These are phyloP conservation scores for Oemleria cerasiformis DNA, from an alignment of 306 rosid species.

Conservation along the genomic window DNA sequence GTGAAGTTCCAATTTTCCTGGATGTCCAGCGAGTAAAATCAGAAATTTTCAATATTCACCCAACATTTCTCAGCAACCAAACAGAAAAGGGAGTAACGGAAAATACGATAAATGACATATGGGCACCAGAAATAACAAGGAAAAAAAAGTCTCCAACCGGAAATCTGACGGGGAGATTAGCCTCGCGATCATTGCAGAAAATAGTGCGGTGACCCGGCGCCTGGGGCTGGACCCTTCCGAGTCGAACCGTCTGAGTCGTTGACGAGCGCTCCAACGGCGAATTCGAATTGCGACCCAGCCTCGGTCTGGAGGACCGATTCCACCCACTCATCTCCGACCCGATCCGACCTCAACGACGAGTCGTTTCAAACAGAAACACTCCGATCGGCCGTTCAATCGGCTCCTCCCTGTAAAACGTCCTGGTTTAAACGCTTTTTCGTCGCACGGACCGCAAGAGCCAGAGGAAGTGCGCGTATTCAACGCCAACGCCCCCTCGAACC, in stretches of 20 bases:
- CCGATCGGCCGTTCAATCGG: constrained; percentile 8
- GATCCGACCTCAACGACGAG: constrained; percentile 23
- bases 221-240: constrained; percentile 93
- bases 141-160: constrained; percentile 40
- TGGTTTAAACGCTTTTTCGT: constrained; percentile 13
- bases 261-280: constrained; percentile 33
- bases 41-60: neutral
- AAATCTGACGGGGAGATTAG: constrained; percentile 61
- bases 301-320: constrained; percentile 54
- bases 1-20: constrained; percentile 6
- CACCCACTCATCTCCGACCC: constrained; percentile 66
- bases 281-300: constrained; percentile 37
- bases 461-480: constrained; percentile 24
- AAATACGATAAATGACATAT: neutral
- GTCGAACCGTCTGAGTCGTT: constrained; percentile 60
- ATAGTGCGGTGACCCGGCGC: constrained; percentile 88
- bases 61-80: constrained; percentile 12
- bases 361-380: constrained; percentile 8
- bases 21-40: neutral
- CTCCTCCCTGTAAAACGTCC: neutral
- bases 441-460: constrained; percentile 15
- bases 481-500: constrained; percentile 24
- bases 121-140: neutral
- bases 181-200: constrained; percentile 85
- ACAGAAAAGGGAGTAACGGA: neutral